Percentiles rank a stretch among this genome's conserved stretches.
Evolutionary conservation across 306 rosid genomes (phyloP).

Genomic region (Quercus gilva): DNA sequence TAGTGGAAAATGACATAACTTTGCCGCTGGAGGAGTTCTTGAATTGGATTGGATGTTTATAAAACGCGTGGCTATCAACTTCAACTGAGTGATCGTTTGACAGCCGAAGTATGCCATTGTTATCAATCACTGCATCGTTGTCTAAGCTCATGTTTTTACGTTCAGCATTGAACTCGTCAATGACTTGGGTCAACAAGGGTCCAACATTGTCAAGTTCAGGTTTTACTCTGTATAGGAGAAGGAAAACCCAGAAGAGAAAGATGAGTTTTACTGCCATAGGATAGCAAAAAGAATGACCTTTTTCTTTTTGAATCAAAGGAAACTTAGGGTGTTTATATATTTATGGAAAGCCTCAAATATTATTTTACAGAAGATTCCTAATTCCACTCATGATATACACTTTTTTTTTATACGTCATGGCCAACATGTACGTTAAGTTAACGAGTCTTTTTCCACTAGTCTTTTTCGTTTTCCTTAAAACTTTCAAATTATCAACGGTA

Average conservation of each 20-base stretch:
- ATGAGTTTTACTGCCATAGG: constrained; percentile 26
- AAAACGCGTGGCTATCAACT: constrained; percentile 37
- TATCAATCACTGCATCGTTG: constrained; percentile 29
- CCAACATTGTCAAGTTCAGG: constrained; percentile 21
- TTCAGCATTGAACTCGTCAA: constrained; percentile 20
- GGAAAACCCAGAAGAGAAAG: constrained; percentile 9
- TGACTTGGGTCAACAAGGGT: constrained; percentile 9
- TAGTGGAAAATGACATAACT: constrained; percentile 39
- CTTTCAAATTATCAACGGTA: no score
- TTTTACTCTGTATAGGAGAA: background rate
- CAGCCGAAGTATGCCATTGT: constrained; percentile 30
- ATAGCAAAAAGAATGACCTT: background rate
- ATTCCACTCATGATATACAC: no score
- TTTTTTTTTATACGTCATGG: no score
- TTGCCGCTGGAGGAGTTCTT: constrained; percentile 18
- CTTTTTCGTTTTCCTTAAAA: no score
- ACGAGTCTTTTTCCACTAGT: no score
- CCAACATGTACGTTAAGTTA: no score
- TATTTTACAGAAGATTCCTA: no score
- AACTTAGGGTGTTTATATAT: background rate
- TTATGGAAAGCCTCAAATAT: no score
- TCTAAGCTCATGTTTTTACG: constrained; percentile 34
- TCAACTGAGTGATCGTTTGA: constrained; percentile 26
- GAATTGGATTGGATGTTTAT: constrained; percentile 31
- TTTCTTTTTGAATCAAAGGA: background rate